These are phyloP conservation scores for Flammula alnicola DNA, from an alignment of 1,284 basidiomycete species.

Conservation along the genomic window DNA sequence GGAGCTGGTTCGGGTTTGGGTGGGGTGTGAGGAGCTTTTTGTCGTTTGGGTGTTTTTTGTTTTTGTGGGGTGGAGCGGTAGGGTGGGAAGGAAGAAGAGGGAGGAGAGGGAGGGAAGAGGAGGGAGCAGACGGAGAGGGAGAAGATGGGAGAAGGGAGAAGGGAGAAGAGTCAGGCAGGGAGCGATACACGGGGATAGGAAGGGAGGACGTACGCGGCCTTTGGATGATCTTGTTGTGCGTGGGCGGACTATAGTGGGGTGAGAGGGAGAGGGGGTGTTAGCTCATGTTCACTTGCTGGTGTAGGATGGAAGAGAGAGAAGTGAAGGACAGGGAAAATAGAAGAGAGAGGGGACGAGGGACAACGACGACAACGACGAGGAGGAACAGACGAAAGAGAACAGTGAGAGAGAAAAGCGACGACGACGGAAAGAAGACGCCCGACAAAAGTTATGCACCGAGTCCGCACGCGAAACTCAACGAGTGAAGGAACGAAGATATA, in stretches of 20 bases:
- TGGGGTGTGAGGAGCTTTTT: slow-evolving; percentile 12
- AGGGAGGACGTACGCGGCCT: slow-evolving; percentile 51
- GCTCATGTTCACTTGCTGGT: too few species aligned
- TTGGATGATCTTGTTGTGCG: slow-evolving; percentile 67
- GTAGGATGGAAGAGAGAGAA: background rate
- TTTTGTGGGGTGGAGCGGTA: background rate
- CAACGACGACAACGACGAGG: background rate
- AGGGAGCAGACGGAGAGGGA: slow-evolving; percentile 57
- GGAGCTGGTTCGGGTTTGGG: slow-evolving; percentile 35
- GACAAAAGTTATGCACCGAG: too few species aligned
- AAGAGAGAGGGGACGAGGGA: background rate
- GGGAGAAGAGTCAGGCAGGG: slow-evolving; percentile 2
- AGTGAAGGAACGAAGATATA: too few species aligned
- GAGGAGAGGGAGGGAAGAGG: slow-evolving; percentile 53
- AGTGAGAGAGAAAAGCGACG: background rate
- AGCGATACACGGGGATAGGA: slow-evolving; percentile 9
- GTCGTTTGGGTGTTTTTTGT: background rate
- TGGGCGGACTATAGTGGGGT: slow-evolving; percentile 57
- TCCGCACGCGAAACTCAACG: too few species aligned
- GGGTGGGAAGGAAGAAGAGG: background rate
- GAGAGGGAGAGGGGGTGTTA: background rate
- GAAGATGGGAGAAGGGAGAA: background rate
- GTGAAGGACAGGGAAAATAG: background rate
- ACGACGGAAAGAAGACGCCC: too few species aligned
- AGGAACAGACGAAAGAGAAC: slow-evolving; percentile 7